Conservation (phyloP, 768 basidiomycete genomes). For the Podaxis rugospora region DNA sequence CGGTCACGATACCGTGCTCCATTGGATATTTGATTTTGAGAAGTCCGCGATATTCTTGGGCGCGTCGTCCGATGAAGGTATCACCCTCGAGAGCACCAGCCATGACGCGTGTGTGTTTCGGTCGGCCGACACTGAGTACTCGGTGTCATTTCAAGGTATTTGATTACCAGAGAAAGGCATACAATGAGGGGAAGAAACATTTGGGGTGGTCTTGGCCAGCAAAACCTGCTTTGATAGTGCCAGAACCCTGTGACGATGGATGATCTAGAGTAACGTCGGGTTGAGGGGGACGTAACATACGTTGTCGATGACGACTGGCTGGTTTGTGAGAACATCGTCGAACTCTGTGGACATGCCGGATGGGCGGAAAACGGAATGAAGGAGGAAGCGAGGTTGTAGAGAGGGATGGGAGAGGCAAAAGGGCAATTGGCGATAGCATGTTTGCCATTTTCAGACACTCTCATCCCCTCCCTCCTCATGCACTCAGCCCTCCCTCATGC, state of each 20-base stretch:
- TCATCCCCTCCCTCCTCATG: background rate
- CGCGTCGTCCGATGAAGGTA: conserved; percentile 90
- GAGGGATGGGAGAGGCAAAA: conserved; percentile 4
- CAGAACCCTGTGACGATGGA: conserved; percentile 69
- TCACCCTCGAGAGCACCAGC: conserved; percentile 96
- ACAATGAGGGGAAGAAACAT: conserved; percentile 99
- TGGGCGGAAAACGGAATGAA: background rate
- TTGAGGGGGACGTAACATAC: conserved; percentile 40
- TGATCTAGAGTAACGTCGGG: conserved; percentile 17
- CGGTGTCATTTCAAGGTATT: conserved; percentile 21
- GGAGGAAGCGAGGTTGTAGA: no score
- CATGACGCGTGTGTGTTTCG: conserved; percentile 98
- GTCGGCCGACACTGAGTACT: conserved; percentile 77
- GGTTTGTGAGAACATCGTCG: conserved; percentile 94
- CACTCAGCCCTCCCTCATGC: background rate
- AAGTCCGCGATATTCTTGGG: conserved; percentile 93
- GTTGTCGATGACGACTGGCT: conserved; percentile 99
- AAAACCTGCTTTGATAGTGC: conserved; percentile 98
- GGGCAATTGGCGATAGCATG: conserved; percentile 4
- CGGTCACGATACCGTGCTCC: conserved; percentile 97
- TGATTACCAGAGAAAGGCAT: conserved; percentile 41
- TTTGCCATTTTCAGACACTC: conserved; percentile 9
- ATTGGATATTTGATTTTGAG: conserved; percentile 99
- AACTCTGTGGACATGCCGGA: conserved; percentile 74
- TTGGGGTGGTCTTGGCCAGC: conserved; percentile 99